These are phyloP conservation scores for Mucor lusitanicus DNA, from an alignment of 371 early-diverging fungal species.

Conservation along the genomic window DNA sequence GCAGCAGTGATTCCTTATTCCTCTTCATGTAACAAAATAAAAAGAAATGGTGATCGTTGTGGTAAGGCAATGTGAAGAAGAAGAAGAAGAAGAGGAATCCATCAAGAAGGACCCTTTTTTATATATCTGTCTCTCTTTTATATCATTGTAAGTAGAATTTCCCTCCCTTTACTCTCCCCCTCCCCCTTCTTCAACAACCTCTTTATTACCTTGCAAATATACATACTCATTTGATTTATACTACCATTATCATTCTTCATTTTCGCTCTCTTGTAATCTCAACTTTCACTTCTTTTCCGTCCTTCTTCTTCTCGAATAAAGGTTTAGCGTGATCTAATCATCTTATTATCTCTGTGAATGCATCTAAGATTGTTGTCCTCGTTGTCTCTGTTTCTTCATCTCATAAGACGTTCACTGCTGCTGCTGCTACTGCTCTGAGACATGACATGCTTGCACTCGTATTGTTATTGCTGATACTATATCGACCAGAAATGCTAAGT, in stretches of 20 bases:
- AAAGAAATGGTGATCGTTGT: background rate
- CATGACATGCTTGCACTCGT: background rate
- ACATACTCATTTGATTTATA: slow-evolving; percentile 1
- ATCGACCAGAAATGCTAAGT: background rate
- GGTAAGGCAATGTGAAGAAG: background rate
- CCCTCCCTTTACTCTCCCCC: too few relatives aligned
- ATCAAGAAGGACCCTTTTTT: slow-evolving; percentile 7
- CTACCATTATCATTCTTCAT: background rate
- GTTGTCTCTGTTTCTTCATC: background rate
- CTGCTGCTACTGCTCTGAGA: background rate
- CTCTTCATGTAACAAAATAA: slow-evolving; percentile 8
- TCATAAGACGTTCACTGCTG: background rate
- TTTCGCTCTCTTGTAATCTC: background rate
- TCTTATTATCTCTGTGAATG: background rate
- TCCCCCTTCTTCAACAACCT: too few relatives aligned
- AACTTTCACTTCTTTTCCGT: slow-evolving; percentile 1
- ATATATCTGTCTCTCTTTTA: background rate
- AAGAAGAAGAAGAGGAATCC: slow-evolving; percentile 4
- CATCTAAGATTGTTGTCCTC: background rate
- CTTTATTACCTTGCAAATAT: slow-evolving; percentile 1
- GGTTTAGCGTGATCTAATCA: slow-evolving; percentile 9
- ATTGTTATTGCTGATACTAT: background rate
- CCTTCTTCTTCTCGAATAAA: slow-evolving; percentile 5
- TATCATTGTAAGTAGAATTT: background rate
- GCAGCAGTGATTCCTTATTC: slow-evolving; percentile 7